Conservation (phyloP, 2,329 filamentous ascomycete species). For the Nemania serpens region DNA sequence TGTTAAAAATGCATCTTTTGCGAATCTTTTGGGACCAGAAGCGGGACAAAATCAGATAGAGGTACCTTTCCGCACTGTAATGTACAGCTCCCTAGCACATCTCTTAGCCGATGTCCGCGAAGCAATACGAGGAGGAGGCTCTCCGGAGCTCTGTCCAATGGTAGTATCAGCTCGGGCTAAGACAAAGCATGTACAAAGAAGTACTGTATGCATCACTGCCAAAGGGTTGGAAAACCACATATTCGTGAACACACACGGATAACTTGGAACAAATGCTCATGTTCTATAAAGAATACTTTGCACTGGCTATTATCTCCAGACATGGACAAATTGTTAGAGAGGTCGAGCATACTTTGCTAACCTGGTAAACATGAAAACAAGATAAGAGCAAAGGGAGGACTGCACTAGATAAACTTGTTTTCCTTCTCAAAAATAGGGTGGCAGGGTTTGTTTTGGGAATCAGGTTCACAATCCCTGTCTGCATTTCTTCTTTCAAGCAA, state of each 20-base stretch:
- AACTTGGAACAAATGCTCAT: no score
- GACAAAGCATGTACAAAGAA: background rate
- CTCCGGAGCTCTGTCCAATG: conserved; percentile 1
- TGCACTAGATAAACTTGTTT: background rate
- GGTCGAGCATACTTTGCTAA: no score
- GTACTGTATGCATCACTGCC: conserved; percentile 4
- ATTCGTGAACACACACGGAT: background rate
- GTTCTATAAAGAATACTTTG: no score
- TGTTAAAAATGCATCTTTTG: background rate
- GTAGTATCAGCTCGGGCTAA: conserved; percentile 10
- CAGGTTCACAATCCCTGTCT: conserved; percentile 3
- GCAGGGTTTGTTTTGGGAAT: conserved; percentile 4
- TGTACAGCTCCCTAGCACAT: background rate
- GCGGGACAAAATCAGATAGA: no score
- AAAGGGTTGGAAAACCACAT: no score
- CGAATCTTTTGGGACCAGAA: no score
- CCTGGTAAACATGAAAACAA: no score
- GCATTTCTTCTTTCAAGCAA: conserved; percentile 3
- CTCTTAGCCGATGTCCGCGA: conserved; percentile 4
- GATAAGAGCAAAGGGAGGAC: background rate
- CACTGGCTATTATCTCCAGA: no score
- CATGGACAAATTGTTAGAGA: no score
- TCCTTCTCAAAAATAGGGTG: background rate
- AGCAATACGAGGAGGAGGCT: conserved; percentile 19
- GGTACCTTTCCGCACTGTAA: background rate